Conservation (phyloP, 495 filamentous ascomycete genomes). For the Cercophora samala region DNA sequence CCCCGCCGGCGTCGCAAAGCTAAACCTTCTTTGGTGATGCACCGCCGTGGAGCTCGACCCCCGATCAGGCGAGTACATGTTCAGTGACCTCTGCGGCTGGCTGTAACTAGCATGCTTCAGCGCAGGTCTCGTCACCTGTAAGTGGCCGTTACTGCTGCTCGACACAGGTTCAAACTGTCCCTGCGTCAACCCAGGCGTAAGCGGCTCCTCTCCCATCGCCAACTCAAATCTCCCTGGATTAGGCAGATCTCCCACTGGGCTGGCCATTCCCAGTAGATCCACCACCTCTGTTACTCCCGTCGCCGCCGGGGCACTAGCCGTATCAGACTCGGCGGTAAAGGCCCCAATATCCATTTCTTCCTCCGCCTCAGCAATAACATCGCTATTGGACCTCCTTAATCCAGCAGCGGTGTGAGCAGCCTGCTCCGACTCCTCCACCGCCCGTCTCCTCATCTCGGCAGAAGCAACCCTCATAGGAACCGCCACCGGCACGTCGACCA, state of each 20-base stretch:
- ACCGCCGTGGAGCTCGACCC: slow-evolving; percentile 17
- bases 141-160: neutral
- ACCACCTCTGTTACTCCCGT: slow-evolving; percentile 21
- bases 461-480: slow-evolving; percentile 82
- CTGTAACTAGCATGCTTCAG: slow-evolving; percentile 22
- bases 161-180: neutral
- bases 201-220: slow-evolving; percentile 30
- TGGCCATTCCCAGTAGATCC: slow-evolving; percentile 72
- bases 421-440: slow-evolving; percentile 30
- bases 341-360: slow-evolving; percentile 29
- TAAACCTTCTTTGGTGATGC: slow-evolving; percentile 39
- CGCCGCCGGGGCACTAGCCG: slow-evolving; percentile 47
- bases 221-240: slow-evolving; percentile 85
- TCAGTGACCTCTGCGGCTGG: slow-evolving; percentile 35
- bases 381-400: slow-evolving; percentile 8
- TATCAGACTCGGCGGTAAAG: slow-evolving; percentile 15
- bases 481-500: slow-evolving; percentile 92
- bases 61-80: slow-evolving; percentile 44
- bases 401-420: neutral
- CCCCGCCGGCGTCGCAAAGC: slow-evolving; percentile 37
- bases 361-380: slow-evolving; percentile 15
- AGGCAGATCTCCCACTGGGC: slow-evolving; percentile 61
- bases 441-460: slow-evolving; percentile 66
- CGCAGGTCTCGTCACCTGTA: slow-evolving; percentile 10
- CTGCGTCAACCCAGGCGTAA: neutral